Evolutionary conservation across 495 filamentous ascomycete genomes (phyloP).

Genomic region (Daldinia caldariorum): DNA sequence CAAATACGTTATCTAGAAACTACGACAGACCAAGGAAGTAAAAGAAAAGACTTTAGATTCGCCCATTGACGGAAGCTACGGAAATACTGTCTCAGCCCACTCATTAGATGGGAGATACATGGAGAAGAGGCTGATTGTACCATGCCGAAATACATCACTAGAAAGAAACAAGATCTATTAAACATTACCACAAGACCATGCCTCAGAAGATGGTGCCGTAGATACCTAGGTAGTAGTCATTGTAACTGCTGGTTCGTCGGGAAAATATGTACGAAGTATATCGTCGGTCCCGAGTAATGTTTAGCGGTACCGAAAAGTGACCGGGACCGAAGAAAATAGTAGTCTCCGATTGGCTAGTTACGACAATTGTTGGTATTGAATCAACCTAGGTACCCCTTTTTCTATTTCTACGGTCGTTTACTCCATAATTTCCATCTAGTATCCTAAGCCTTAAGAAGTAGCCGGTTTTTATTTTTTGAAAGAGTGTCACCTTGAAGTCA

Average conservation of each 20-base stretch:
- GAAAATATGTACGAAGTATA: background rate
- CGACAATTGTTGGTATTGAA: background rate
- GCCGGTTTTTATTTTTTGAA: background rate
- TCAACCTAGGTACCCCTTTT: background rate
- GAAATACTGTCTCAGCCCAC: background rate
- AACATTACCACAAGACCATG: background rate
- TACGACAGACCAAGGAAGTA: constrained; percentile 36
- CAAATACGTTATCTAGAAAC: constrained; percentile 38
- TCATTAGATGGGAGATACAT: background rate
- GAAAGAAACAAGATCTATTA: background rate
- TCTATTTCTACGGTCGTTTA: background rate
- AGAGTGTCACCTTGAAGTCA: background rate
- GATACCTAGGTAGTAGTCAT: too few relatives aligned
- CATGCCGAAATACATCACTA: background rate
- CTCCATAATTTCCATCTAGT: background rate
- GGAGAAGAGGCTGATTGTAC: background rate
- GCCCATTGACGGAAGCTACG: constrained; percentile 14
- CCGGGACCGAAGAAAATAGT: background rate
- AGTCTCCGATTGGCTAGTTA: background rate
- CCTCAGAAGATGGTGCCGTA: too few relatives aligned
- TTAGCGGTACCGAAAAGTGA: background rate
- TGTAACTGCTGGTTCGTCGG: background rate
- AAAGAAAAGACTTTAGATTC: constrained; percentile 38
- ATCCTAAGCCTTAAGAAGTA: background rate
- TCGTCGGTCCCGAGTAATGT: background rate